These are phyloP conservation scores for Melastoma malabathricum DNA, from an alignment of 345 rosid species.

Conservation along the genomic window DNA sequence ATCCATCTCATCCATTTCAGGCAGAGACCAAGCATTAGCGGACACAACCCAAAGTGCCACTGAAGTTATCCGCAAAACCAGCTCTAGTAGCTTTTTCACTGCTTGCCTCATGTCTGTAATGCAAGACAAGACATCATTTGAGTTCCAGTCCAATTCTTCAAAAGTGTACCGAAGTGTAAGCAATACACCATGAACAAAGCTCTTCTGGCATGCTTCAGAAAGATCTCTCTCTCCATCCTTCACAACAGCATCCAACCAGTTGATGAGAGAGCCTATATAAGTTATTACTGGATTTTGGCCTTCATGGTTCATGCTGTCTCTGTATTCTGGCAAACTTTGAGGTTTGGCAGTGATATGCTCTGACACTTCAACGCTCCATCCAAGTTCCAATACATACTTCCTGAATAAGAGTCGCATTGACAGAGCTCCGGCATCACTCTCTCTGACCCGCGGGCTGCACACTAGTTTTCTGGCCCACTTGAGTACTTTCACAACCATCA, in stretches of 20 bases:
- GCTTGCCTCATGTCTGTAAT: conserved; percentile 55
- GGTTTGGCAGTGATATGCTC: conserved; percentile 32
- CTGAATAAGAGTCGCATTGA: conserved; percentile 71
- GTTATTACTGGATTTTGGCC: conserved; percentile 46
- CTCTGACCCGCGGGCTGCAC: conserved; percentile 94
- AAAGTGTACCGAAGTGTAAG: conserved; percentile 82
- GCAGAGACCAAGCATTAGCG: conserved; percentile 83
- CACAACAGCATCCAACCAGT: conserved; percentile 65
- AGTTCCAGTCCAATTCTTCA: conserved; percentile 91
- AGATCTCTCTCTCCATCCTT: conserved; percentile 76
- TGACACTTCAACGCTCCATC: conserved; percentile 60
- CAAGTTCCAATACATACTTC: conserved; percentile 79
- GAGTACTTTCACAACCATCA: conserved; percentile 52
- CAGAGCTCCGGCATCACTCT: conserved; percentile 94
- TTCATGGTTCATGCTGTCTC: conserved; percentile 15
- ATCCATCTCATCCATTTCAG: conserved; percentile 70
- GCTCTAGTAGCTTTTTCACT: conserved; percentile 58
- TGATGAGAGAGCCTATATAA: conserved; percentile 55
- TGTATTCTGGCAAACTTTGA: conserved; percentile 21
- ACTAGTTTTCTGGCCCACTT: conserved; percentile 78
- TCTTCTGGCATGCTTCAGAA: conserved; percentile 67
- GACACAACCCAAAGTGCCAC: conserved; percentile 96
- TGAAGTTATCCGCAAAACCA: conserved; percentile 70
- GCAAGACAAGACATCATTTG: conserved; percentile 42
- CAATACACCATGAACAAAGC: conserved; percentile 90